Evolutionary conservation across 2,329 filamentous ascomycete genomes (phyloP).

Genomic region (Rasamsonia emersonii): DNA sequence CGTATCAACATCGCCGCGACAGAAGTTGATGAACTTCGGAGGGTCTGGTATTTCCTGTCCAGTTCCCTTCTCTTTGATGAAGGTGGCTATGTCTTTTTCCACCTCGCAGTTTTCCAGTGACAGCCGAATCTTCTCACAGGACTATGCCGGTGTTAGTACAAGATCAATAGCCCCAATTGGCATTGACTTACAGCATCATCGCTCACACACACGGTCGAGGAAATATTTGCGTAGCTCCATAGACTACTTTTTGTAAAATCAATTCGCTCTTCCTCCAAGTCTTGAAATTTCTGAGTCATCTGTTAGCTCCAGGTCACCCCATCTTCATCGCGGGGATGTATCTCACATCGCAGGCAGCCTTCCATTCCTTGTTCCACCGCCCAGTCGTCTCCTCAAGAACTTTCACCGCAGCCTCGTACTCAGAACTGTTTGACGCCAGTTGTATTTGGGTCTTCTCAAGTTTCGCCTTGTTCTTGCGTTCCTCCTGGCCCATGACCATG

Average conservation of each 20-base stretch:
- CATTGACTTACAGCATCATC: constrained; percentile 62
- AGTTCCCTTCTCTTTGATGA: constrained; percentile 83
- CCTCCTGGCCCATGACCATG: constrained; percentile 99
- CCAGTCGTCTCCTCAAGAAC: constrained; percentile 88
- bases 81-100: constrained; percentile 81
- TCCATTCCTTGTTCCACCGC: constrained; percentile 98
- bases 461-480: constrained; percentile 97
- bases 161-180: not conserved
- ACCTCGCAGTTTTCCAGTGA: constrained; percentile 94
- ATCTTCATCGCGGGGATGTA: not conserved
- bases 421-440: constrained; percentile 78
- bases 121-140: constrained; percentile 90
- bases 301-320: constrained; percentile 13
- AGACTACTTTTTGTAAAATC: constrained; percentile 97
- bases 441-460: constrained; percentile 98
- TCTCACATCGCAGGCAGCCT: constrained; percentile 71
- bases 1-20: constrained; percentile 70
- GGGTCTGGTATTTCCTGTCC: constrained; percentile 96
- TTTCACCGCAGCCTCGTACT: constrained; percentile 91
- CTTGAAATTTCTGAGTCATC: constrained; percentile 75
- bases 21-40: constrained; percentile 98
- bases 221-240: constrained; percentile 96
- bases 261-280: constrained; percentile 90
- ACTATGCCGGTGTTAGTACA: constrained; percentile 32
- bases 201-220: constrained; percentile 94